A percentile compares a stretch with the other conserved stretches of the same genome.
Evolutionary conservation across 768 basidiomycete genomes (phyloP).

Genomic region (Postia placenta): DNA sequence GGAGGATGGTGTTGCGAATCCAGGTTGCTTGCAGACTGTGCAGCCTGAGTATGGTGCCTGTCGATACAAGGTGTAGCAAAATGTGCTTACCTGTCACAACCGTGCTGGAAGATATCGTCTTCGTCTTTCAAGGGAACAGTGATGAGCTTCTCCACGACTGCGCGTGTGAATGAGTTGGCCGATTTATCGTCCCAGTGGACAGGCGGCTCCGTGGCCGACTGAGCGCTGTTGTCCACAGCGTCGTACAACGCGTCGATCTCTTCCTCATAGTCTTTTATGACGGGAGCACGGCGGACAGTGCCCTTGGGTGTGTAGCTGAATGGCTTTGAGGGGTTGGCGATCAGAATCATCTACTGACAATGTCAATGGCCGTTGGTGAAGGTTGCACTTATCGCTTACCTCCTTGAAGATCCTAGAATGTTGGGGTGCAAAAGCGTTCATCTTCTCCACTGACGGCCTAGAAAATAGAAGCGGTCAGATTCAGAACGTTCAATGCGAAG

Average conservation of each 20-base stretch:
- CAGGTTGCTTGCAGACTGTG: slow-evolving; percentile 24
- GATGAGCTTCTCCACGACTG: slow-evolving; percentile 29
- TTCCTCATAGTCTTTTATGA: slow-evolving; percentile 25
- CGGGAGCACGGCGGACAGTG: slow-evolving; percentile 20
- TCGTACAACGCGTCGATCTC: slow-evolving; percentile 36
- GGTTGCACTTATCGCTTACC: slow-evolving; percentile 18
- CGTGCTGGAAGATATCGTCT: slow-evolving; percentile 20
- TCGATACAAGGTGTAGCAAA: not conserved
- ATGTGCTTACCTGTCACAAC: not conserved
- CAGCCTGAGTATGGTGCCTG: too few species aligned
- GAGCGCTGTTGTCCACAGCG: slow-evolving; percentile 26
- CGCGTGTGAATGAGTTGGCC: slow-evolving; percentile 24
- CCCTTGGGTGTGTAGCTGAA: slow-evolving; percentile 26
- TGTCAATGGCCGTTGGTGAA: not conserved
- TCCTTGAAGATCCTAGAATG: slow-evolving; percentile 45
- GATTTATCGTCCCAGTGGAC: slow-evolving; percentile 18
- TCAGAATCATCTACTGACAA: slow-evolving; percentile 23
- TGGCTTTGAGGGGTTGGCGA: slow-evolving; percentile 22
- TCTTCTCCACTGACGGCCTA: slow-evolving; percentile 28
- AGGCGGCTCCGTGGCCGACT: slow-evolving; percentile 25
- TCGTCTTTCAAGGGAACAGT: slow-evolving; percentile 20
- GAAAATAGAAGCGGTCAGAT: too few species aligned
- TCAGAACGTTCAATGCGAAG: not conserved
- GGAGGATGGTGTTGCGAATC: slow-evolving; percentile 26
- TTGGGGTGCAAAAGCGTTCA: slow-evolving; percentile 36